Evolutionary conservation across 2,329 filamentous ascomycete genomes (phyloP), one percentile per base, ranked within the genome.

Genomic region (Cercospora sp.): DNA sequence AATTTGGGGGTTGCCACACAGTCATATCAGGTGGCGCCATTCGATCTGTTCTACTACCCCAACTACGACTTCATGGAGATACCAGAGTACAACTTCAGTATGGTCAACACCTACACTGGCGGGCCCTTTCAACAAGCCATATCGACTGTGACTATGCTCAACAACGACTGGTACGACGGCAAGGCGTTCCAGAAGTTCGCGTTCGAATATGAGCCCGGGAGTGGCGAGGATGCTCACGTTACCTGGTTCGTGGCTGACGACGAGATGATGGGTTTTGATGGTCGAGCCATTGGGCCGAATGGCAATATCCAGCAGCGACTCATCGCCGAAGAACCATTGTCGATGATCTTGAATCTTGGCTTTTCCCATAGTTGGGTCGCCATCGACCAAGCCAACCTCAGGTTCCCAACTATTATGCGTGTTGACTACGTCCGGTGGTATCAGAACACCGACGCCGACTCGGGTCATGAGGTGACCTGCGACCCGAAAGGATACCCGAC

Each of bases 341-440:
- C 82, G 7, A 78, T 87, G 66, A 78, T 87, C 49, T 76, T 87
- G 10, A 87, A 87, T 68, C 75, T 87, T 3, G 85, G 85, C 34
- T 80, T 86, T 61, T 85, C 83, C 65, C 77, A 82, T 49, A 78
- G 80, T 8, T 87, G 85, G 84, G 81, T 81, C 0, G 77, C 78
- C 68, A 83, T 87, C 58, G 77, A 85, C 61, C 81, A 79, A 73
- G 77, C 73, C 1, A 73, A 81, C 3, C 75, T 86, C 51, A 75
- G 73, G n/a, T 86, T 85, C 67, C 85, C 83, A 0, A 82, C 85
- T 0, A 78, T 84, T 16, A 84, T 87, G 83, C 79, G 83, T 24
- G 77, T 87, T 34, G 85, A 87, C 69, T 86, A 87, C 72, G 82
- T 87, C 13, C 79, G 85, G 6, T 83, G 83, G 75, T 87, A 87